Base-by-base conservation (phyloP, 2,329 filamentous ascomycete genomes). In the Stemphylium lycopersici region DNA sequence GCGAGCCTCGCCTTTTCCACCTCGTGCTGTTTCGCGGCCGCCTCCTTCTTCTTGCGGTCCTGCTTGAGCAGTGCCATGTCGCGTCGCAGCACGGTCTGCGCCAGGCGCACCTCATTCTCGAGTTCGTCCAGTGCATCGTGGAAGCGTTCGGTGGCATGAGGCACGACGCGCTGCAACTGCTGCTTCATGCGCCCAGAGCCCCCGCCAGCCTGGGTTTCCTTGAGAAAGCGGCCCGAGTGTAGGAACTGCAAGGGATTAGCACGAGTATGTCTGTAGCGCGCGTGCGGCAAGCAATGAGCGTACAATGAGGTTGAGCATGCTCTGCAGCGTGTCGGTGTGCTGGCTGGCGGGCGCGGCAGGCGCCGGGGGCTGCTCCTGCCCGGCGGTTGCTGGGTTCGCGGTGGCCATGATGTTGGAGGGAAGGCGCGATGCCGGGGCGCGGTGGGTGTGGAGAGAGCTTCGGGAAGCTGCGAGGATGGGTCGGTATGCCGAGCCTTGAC, bases 51-150 rank as follows among this genome's bases (percentile, higher is more conserved):
- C 59, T 65, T 63, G 58, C 74, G 70, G 32, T 73, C 69, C 39
- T 70, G 66, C 52, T 70, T 68, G 38, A 71, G 60, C 46, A 74
- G 41, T n/a, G 73, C 74, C 31, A 76, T 69, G 59, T 76, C 74
- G 41, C 74, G 53, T 6, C 73, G 67, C 48, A 76, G 55, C 7
- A 75, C 73, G 0, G 63, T 59, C 31, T 76, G 71, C 6, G 73
- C 72, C 15, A 66, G 59, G 52, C 59, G 62, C 37, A 83, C 65
- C 48, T 82, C 76, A 39, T 74, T 72, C 61, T 82, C 80, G 12
- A 83, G 72, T 52, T 78, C 72, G 66, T 83, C 80, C n/a, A 83
- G 76, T n/a, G 78, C 77, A 41, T 80, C 74, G 61, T 83, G 79
- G 56, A 80, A 83, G 58, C 75, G 70, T 31, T 73, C 70, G 13